Evolutionary conservation across 1,284 basidiomycete species (phyloP).

Genomic region (Papiliotrema fonsecae): DNA sequence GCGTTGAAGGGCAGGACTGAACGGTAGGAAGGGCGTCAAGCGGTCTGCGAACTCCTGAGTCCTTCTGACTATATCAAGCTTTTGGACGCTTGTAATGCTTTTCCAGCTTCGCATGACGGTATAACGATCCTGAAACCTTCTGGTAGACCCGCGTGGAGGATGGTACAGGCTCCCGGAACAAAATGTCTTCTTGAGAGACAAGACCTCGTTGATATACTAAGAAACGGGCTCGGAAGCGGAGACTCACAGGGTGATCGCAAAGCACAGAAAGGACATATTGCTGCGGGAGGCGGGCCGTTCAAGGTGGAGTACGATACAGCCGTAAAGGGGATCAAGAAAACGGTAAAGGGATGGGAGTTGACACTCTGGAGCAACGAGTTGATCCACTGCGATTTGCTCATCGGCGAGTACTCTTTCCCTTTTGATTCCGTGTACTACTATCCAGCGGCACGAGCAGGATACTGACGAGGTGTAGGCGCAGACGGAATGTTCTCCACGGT

Average conservation of each 20-base stretch:
- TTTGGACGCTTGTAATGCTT: not conserved
- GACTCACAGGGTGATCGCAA: too few species aligned
- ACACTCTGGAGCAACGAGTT: conserved; percentile 5
- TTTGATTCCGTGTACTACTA: not conserved
- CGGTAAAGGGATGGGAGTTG: conserved; percentile 1
- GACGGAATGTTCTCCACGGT: conserved; percentile 24
- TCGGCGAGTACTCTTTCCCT: conserved; percentile 11
- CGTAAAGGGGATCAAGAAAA: conserved; percentile 5
- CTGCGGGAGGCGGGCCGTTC: too few species aligned
- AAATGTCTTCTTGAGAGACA: conserved; percentile 15
- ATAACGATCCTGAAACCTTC: conserved; percentile 10
- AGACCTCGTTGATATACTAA: conserved; percentile 10
- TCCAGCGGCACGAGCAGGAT: not conserved
- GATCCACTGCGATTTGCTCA: conserved; percentile 9
- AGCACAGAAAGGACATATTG: too few species aligned
- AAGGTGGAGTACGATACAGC: conserved; percentile 3
- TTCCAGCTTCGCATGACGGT: conserved; percentile 17
- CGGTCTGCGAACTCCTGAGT: conserved; percentile 7
- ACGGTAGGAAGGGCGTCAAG: conserved; percentile 9
- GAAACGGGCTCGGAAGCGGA: conserved; percentile 1
- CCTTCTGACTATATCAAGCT: conserved; percentile 6
- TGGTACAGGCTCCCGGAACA: conserved; percentile 7
- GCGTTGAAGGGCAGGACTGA: not conserved
- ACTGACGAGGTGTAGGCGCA: conserved; percentile 11
- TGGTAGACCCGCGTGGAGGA: conserved; percentile 9